phyloP scores from a whole-genome alignment of 805 yeast genomes.

The Scheffersomyces coipomensis region DNA sequence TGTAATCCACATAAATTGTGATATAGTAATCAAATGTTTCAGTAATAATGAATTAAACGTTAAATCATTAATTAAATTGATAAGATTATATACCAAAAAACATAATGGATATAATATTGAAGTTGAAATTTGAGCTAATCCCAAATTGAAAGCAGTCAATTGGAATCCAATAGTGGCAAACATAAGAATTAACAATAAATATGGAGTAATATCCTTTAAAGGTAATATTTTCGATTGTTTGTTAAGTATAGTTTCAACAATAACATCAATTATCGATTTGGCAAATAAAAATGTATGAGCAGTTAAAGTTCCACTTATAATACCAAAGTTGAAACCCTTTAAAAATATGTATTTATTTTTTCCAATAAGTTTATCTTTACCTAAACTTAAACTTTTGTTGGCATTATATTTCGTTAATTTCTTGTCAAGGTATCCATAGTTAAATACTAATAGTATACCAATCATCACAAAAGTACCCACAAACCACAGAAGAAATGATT shows the following conservation, averaged over 20 bases:
- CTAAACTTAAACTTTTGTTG: neutral
- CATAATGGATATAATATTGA: constrained; percentile 81
- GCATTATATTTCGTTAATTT: constrained; percentile 8
- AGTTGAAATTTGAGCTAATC: constrained; percentile 68
- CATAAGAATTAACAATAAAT: constrained; percentile 50
- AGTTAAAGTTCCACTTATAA: constrained; percentile 71
- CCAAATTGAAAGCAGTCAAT: constrained; percentile 69
- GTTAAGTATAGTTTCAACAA: constrained; percentile 44
- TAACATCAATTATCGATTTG: constrained; percentile 75
- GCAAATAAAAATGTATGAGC: constrained; percentile 86
- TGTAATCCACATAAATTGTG: constrained; percentile 48
- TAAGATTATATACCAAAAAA: constrained; percentile 76
- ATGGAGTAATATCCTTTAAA: constrained; percentile 27
- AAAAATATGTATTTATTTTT: constrained; percentile 24
- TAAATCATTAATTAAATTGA: constrained; percentile 47
- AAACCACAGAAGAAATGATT: constrained; percentile 60
- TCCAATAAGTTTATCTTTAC: neutral
- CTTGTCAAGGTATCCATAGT: constrained; percentile 14
- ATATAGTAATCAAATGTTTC: constrained; percentile 33
- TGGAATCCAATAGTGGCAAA: constrained; percentile 67
- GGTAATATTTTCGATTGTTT: constrained; percentile 17
- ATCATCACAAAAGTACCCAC: constrained; percentile 29
- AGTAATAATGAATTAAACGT: constrained; percentile 64
- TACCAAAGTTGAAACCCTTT: constrained; percentile 65
- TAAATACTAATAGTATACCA: constrained; percentile 21